Base-by-base conservation (phyloP, 1,139 yeast genomes). In the Protomyces macrosporus region DNA sequence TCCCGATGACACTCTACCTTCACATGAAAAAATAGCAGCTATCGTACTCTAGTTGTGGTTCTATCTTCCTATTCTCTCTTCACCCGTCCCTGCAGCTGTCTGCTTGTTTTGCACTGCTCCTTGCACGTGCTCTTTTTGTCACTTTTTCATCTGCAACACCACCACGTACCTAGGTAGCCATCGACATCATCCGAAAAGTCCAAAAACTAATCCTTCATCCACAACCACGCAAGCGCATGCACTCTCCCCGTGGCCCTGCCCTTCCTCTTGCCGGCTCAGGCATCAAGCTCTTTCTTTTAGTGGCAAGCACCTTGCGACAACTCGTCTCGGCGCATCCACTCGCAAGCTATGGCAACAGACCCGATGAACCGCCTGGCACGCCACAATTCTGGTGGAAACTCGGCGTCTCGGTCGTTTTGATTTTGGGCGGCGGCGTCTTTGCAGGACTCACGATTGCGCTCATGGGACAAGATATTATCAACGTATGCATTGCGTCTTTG, bases 371-470 rank as follows among this genome's bases (percentile, higher is more conserved):
- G 35, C 62, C 62, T 7, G 62, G 62, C 35, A 51, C 52, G 33
- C 42, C 62, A 14, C 45, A 39, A 30, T 84, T 84, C 70, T 84
- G 83, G 76, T 67, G 80, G 63, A 82, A 85, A 71, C 74, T 86
- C 71, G 67, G 81, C 48, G 77, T 88, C 2, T 87, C 96, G 0
- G 82, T 81, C 2, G 70, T 81, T 34, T 80, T 93, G 45, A 98
- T 93, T 1, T 74, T 93, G 52, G 81, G 90, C 3, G 98, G 98
- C 60, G 98, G 98, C 68, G 88, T 90, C 12, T 93, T 93, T 78
- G 98, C 98, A 1, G 98, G 98, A 6, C 79, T 93, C 61, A 93
- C 98, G 33, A 80, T 93, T 65, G 98, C 95, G 1, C 81, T 93
- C 39, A 93, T 93, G 98, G 98, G 98, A 68, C 98, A 91, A 75